A percentile compares a stretch with the other conserved stretches of the same genome.
These are phyloP conservation scores for Pholiota molesta DNA, from an alignment of 768 basidiomycete genomes.

Conservation along the genomic window DNA sequence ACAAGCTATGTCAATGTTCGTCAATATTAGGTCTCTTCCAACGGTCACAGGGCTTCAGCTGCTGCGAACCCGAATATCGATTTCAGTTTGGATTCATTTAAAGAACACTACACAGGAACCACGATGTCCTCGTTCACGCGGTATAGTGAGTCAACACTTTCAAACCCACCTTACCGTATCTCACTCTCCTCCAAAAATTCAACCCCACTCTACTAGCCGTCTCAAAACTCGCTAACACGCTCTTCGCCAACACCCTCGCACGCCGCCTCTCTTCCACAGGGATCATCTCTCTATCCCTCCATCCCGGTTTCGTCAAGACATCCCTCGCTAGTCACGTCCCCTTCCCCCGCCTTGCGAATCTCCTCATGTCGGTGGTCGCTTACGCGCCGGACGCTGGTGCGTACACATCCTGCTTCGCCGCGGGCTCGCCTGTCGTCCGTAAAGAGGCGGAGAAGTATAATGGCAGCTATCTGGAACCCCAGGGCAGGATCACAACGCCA, in stretches of 20 bases:
- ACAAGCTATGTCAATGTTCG: neutral
- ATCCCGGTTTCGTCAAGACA: slow-evolving; percentile 20
- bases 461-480: slow-evolving; percentile 41
- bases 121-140: slow-evolving; percentile 9
- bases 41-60: neutral
- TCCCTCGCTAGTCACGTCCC: slow-evolving; percentile 4
- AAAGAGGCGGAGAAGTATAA: slow-evolving; percentile 35
- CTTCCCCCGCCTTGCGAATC: slow-evolving; percentile 15
- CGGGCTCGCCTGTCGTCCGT: slow-evolving; percentile 36
- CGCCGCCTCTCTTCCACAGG: slow-evolving; percentile 8
- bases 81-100: slow-evolving; percentile 18
- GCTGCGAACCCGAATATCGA: slow-evolving; percentile 12
- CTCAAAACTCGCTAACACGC: slow-evolving; percentile 18
- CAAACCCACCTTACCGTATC: too few relatives aligned
- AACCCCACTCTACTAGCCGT: slow-evolving; percentile 1
- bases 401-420: slow-evolving; percentile 42
- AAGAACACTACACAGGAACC: slow-evolving; percentile 10
- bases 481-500: slow-evolving; percentile 29
- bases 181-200: neutral
- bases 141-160: slow-evolving; percentile 9
- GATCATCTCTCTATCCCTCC: slow-evolving; percentile 18
- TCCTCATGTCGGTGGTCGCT: slow-evolving; percentile 31
- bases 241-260: slow-evolving; percentile 16
- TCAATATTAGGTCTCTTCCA: slow-evolving; percentile 7
- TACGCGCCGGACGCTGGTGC: slow-evolving; percentile 34